A percentile compares a stretch with the other conserved stretches of the same genome.
Evolutionary conservation across 1,284 basidiomycete genomes (phyloP).

Genomic region (Puccinia triticina): DNA sequence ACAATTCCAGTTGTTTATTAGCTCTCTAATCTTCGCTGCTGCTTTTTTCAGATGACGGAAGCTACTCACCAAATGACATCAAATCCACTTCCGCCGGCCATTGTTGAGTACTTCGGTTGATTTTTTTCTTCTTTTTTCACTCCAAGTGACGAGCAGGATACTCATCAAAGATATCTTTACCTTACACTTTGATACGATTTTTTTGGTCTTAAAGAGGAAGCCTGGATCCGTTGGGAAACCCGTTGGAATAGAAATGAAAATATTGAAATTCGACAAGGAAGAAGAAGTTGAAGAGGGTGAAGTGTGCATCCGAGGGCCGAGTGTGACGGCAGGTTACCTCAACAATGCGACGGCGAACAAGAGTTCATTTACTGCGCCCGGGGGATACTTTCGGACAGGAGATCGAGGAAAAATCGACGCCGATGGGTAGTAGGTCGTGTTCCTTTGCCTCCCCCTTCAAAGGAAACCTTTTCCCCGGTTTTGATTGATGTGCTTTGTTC

Average conservation of each 20-base stretch:
- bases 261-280: constrained; percentile 59
- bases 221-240: constrained; percentile 64
- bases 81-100: constrained; percentile 60
- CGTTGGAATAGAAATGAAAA: constrained; percentile 63
- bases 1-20: constrained; percentile 6
- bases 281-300: constrained; percentile 62
- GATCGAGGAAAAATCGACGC: constrained; percentile 69
- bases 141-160: neutral
- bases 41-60: constrained; percentile 53
- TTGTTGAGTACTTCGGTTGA: constrained; percentile 22
- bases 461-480: constrained; percentile 65
- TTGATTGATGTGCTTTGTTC: neutral
- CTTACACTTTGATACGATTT: neutral
- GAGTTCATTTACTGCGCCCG: constrained; percentile 60
- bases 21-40: constrained; percentile 17
- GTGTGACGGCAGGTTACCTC: constrained; percentile 64
- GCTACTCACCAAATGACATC: constrained; percentile 64
- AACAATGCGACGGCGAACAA: constrained; percentile 62
- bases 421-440: constrained; percentile 63
- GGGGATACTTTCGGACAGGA: constrained; percentile 66
- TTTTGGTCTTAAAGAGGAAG: constrained; percentile 57
- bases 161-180: neutral
- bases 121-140: neutral
- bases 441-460: neutral
- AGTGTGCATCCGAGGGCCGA: constrained; percentile 63